Evolutionary conservation across 2,329 filamentous ascomycete species (phyloP).

Genomic region (Aureobasidium lini): DNA sequence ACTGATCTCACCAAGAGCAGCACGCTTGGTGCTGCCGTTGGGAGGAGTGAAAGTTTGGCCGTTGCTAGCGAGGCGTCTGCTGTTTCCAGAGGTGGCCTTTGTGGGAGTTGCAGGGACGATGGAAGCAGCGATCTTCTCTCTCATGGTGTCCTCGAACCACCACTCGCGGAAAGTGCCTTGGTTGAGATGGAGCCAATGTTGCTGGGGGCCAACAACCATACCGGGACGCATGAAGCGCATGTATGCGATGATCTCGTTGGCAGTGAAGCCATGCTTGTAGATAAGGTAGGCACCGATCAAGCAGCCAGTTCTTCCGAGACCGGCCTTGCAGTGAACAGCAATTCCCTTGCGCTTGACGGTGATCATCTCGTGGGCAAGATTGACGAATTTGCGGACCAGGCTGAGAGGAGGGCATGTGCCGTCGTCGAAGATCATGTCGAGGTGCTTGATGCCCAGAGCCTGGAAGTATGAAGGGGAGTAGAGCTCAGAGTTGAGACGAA

Average conservation of each 20-base stretch:
- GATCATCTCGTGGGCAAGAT: slow-evolving; percentile 89
- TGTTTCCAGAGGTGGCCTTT: slow-evolving; percentile 33
- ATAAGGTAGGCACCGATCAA: slow-evolving; percentile 96
- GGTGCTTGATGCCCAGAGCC: slow-evolving; percentile 84
- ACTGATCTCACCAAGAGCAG: slow-evolving; percentile 90
- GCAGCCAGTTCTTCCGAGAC: slow-evolving; percentile 88
- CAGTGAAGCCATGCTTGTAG: slow-evolving; percentile 93
- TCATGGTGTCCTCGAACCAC: slow-evolving; percentile 76
- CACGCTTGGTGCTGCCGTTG: slow-evolving; percentile 63
- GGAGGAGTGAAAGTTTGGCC: slow-evolving; percentile 76
- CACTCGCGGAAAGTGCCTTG: slow-evolving; percentile 96
- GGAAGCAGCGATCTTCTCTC: slow-evolving; percentile 66
- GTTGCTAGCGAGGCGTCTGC: slow-evolving; percentile 49
- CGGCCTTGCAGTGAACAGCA: slow-evolving; percentile 97
- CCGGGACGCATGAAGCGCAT: slow-evolving; percentile 98
- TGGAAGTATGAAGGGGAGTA: slow-evolving; percentile 98
- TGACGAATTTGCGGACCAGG: slow-evolving; percentile 91
- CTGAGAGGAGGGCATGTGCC: slow-evolving; percentile 86
- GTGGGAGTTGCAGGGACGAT: slow-evolving; percentile 51
- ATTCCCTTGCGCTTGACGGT: slow-evolving; percentile 85
- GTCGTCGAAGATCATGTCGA: slow-evolving; percentile 99
- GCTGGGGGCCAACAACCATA: slow-evolving; percentile 97
- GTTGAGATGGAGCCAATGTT: slow-evolving; percentile 98
- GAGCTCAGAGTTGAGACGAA: slow-evolving; percentile 88
- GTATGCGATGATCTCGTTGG: slow-evolving; percentile 91